These are phyloP conservation scores for Hypoxylon sp. DNA, from an alignment of 2,329 filamentous ascomycete genomes.

Conservation along the genomic window DNA sequence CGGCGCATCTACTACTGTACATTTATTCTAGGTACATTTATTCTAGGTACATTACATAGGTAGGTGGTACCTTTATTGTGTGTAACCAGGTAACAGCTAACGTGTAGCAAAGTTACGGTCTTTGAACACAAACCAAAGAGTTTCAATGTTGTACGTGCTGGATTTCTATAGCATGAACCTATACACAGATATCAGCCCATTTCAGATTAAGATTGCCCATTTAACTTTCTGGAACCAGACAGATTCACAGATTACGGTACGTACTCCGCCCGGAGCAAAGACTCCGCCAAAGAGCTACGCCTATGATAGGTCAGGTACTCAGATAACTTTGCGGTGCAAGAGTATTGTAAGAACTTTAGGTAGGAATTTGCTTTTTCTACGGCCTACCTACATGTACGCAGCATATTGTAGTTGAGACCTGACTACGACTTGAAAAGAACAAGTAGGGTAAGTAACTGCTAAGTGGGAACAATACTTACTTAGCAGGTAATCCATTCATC, in stretches of 20 bases:
- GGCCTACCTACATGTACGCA: too few relatives aligned
- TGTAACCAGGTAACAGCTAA: constrained; percentile 9
- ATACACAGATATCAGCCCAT: constrained; percentile 8
- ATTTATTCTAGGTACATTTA: neutral
- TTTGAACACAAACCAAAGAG: neutral
- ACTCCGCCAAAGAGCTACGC: constrained; percentile 22
- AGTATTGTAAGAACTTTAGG: neutral
- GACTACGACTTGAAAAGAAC: neutral
- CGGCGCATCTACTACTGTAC: constrained; percentile 17
- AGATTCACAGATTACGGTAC: constrained; percentile 18
- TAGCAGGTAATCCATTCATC: constrained; percentile 13
- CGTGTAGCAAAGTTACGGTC: neutral
- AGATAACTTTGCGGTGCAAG: neutral
- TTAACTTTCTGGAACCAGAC: constrained; percentile 25
- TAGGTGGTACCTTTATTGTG: neutral
- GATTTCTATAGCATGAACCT: constrained; percentile 10
- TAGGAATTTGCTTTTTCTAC: constrained; percentile 6
- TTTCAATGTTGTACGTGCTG: constrained; percentile 4
- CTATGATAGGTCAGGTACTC: neutral
- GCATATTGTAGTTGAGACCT: neutral
- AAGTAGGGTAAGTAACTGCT: neutral
- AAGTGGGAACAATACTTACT: constrained; percentile 3
- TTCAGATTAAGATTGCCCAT: constrained; percentile 20
- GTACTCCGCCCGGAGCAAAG: constrained; percentile 38
- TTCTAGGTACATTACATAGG: neutral